Evolutionary conservation across 1,139 yeast genomes (phyloP), one percentile per base, ranked within the genome.

Genomic region (Taphrina populina): DNA sequence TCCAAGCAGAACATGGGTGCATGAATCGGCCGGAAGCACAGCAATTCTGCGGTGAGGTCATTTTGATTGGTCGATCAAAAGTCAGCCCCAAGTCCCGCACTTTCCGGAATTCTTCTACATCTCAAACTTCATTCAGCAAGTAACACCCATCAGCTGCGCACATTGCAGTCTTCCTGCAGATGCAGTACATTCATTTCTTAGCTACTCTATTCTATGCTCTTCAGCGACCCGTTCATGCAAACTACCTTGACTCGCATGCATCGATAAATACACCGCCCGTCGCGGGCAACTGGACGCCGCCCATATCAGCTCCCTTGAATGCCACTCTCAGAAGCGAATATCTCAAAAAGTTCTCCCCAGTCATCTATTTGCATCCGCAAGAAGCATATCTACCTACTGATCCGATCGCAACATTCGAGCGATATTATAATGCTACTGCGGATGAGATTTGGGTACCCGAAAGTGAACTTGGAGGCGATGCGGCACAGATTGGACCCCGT

Each of bases 311-410:
- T 13, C 36, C 54, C 13, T 10, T 49, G 33, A 32, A 39, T 19
- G 30, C 40, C 11, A 10, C 32, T 8, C 15, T 49, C 19, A 20
- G 54, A 19, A 17, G n/a, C 17, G 46, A 21, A 11, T 23, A 39
- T 17, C 39, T 49, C 24, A 21, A 26, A 13, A 27, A 23, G 15
- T 49, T 49, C 29, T 33, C 54, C 17, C 54, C 54, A 23, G 46
- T 49, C 23, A 32, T 49, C 8, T 49, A 49, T 8, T 32, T 49
- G 8, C 54, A 49, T 20, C 54, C 54, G 6, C 46, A 49, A 17
- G 54, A 49, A 23, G 54, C 54, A 2, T 49, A 49, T 24, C 40
- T 49, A 7, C 54, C 54, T 17, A 33, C 46, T 6, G 54, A 49
- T 17, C 54, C 54, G 8, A 21, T 3, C 11, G 45, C 20, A 33